Evolutionary conservation across 73 alveolate genomes (phyloP).

Genomic region (Tetrahymena thermophila): DNA sequence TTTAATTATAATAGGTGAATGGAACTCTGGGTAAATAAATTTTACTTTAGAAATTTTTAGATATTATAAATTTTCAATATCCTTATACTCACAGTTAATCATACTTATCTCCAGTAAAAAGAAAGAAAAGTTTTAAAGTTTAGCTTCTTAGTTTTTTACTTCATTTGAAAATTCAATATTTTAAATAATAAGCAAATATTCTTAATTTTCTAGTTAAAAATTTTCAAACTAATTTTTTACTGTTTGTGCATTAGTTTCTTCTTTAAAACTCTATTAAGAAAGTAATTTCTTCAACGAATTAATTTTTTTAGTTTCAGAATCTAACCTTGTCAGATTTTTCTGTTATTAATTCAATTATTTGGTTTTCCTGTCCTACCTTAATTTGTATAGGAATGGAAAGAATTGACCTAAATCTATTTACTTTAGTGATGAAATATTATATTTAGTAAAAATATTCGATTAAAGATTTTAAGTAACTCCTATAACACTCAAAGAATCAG

Average conservation of each 20-base stretch:
- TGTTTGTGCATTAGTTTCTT: too few species aligned
- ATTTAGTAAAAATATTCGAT: background rate
- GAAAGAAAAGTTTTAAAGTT: background rate
- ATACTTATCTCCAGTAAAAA: background rate
- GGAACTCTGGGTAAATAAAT: background rate
- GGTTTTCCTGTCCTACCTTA: background rate
- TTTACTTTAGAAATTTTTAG: too few species aligned
- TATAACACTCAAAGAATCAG: background rate
- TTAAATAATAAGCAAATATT: too few species aligned
- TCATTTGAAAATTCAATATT: too few species aligned
- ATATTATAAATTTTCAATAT: too few species aligned
- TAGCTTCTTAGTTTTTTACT: too few species aligned
- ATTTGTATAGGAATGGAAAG: background rate
- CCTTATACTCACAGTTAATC: background rate
- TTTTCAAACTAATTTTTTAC: background rate
- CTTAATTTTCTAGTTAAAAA: background rate
- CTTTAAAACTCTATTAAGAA: too few species aligned
- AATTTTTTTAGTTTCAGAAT: background rate
- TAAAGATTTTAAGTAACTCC: background rate
- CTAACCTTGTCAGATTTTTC: too few species aligned
- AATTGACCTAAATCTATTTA: background rate
- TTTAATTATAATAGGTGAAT: too few species aligned
- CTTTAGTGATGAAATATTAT: background rate
- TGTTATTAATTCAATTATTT: too few species aligned
- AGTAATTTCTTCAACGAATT: background rate